A percentile compares a stretch with the other conserved stretches of the same genome.
Evolutionary conservation across 257 asterid species (phyloP).

Genomic region (Ilex aquifolium): DNA sequence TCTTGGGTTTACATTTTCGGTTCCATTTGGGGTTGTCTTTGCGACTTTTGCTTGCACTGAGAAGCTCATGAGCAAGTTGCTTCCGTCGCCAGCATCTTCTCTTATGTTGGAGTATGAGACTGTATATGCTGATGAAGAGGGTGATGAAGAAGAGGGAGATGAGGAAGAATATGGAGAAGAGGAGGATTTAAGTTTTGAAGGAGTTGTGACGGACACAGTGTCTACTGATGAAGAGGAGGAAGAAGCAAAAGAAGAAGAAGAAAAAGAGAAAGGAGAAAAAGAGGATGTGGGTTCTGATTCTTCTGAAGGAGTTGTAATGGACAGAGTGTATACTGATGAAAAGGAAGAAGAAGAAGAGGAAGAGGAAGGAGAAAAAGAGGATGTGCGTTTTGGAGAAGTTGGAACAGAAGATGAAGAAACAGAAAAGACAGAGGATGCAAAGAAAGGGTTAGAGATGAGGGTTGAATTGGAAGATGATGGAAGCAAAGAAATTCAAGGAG

Average conservation of each 20-base stretch:
- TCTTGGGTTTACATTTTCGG: constrained; percentile 44
- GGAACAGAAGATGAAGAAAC: neutral
- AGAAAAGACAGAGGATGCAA: neutral
- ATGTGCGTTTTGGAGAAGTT: neutral
- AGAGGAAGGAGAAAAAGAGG: neutral
- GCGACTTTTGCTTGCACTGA: constrained; percentile 64
- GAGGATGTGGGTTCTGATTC: constrained; percentile 5
- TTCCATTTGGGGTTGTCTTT: constrained; percentile 54
- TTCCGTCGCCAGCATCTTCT: constrained; percentile 26
- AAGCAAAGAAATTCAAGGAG: neutral
- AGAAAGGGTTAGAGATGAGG: neutral
- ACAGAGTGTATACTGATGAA: constrained; percentile 6
- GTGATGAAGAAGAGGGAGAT: constrained; percentile 8
- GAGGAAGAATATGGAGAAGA: neutral
- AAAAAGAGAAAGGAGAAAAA: constrained; percentile 13
- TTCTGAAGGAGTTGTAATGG: constrained; percentile 22
- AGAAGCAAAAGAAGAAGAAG: no score
- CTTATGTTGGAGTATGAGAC: constrained; percentile 16
- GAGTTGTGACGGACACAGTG: neutral
- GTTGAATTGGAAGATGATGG: neutral
- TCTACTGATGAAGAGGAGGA: neutral
- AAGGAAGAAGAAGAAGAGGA: neutral
- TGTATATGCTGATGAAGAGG: neutral
- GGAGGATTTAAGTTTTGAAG: neutral
- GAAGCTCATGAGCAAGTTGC: constrained; percentile 60